phyloP scores from a whole-genome alignment of 805 yeast genomes.

The Yarrowia phangngaensis region DNA sequence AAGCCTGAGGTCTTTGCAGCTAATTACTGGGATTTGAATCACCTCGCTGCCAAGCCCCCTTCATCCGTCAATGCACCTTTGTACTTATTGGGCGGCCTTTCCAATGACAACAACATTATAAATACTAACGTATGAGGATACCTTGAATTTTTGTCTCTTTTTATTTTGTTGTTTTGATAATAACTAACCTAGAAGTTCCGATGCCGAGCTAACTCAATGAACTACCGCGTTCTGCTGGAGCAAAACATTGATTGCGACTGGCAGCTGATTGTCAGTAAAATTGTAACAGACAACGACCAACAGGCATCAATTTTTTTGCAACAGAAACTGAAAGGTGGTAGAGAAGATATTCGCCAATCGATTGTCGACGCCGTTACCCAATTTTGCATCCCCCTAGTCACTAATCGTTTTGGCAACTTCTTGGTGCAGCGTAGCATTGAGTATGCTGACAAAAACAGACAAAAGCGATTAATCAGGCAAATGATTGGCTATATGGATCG shows the following conservation, averaged over 20 bases:
- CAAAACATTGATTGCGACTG: slow-evolving; percentile 36
- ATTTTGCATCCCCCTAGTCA: slow-evolving; percentile 39
- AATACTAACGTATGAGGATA: slow-evolving; percentile 12
- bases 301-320: slow-evolving; percentile 44
- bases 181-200: slow-evolving; percentile 20
- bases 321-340: slow-evolving; percentile 40
- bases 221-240: slow-evolving; percentile 38
- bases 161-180: background rate
- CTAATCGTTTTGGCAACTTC: slow-evolving; percentile 45
- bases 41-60: slow-evolving; percentile 5
- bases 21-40: slow-evolving; percentile 16
- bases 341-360: slow-evolving; percentile 35
- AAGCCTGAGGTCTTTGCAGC: slow-evolving; percentile 22
- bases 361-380: slow-evolving; percentile 37
- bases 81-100: slow-evolving; percentile 13
- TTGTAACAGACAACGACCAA: slow-evolving; percentile 41
- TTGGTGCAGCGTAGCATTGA: slow-evolving; percentile 44
- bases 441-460: slow-evolving; percentile 37
- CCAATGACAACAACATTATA: background rate
- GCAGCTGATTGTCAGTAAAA: slow-evolving; percentile 38
- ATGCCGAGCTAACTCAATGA: slow-evolving; percentile 28
- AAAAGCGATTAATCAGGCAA: slow-evolving; percentile 32
- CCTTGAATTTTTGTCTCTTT: too few relatives aligned
- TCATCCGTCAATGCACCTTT: slow-evolving; percentile 14
- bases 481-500: slow-evolving; percentile 38